These are phyloP conservation scores for Chlamydomonas sp. DNA, from an alignment of 139 green algal genomes.

Conservation along the genomic window DNA sequence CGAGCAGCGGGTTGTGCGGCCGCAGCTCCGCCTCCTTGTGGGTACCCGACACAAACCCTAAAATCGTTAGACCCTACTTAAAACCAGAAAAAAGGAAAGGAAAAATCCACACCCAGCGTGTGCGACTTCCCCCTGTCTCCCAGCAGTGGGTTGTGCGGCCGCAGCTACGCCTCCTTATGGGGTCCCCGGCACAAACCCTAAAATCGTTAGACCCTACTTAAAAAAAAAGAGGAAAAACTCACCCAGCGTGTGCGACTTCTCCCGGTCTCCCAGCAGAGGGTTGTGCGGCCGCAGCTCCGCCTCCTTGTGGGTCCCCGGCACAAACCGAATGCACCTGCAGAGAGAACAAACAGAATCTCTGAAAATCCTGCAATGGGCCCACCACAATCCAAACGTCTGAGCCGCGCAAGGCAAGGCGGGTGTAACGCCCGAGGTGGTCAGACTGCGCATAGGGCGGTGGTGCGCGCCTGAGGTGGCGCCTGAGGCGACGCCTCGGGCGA, in stretches of 20 bases:
- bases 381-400: not conserved
- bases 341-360: not conserved
- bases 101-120: too few species aligned
- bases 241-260: conserved; percentile 11
- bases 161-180: too few species aligned
- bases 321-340: conserved; percentile 7
- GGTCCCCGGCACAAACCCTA: too few species aligned
- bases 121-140: too few species aligned
- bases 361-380: not conserved
- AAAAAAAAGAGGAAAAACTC: too few species aligned
- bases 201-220: too few species aligned
- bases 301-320: conserved; percentile 9
- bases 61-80: too few species aligned
- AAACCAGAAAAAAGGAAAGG: too few species aligned
- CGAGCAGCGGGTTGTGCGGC: conserved; percentile 8
- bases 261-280: conserved; percentile 7
- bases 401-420: not conserved
- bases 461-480: not conserved
- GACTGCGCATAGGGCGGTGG: not conserved
- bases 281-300: not conserved
- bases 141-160: too few species aligned
- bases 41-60: conserved; percentile 14
- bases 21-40: conserved; percentile 3
- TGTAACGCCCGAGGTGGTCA: not conserved
- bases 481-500: not conserved